Evolutionary conservation across 345 rosid genomes (phyloP).

Genomic region (Linum trigynum): DNA sequence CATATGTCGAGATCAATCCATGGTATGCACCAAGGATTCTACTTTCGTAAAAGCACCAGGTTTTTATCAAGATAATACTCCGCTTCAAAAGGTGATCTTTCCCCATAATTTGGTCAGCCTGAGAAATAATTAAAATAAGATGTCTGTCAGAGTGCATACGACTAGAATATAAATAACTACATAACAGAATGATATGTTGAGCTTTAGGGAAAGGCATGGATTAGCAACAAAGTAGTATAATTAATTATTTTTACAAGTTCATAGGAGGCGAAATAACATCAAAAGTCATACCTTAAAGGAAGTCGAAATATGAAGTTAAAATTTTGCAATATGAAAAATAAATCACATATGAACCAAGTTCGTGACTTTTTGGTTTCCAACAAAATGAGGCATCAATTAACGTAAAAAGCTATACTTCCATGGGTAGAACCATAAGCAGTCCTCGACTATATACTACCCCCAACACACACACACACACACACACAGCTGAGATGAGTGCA

Average conservation of each 20-base stretch:
- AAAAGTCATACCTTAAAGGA: neutral
- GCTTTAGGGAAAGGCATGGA: too few relatives aligned
- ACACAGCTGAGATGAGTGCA: neutral
- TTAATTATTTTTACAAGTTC: too few relatives aligned
- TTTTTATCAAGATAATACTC: slow-evolving; percentile 25
- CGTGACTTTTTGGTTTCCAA: neutral
- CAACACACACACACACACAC: neutral
- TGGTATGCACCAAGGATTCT: slow-evolving; percentile 31
- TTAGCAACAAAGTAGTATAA: too few relatives aligned
- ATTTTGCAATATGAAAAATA: too few relatives aligned
- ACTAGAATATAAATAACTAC: neutral
- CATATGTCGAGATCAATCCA: slow-evolving; percentile 30
- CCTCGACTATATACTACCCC: neutral
- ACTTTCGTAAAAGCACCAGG: slow-evolving; percentile 35
- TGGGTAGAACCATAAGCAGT: neutral
- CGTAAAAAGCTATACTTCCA: neutral
- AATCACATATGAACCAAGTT: neutral
- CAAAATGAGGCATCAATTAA: neutral
- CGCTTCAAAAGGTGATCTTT: slow-evolving; percentile 22
- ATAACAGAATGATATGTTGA: neutral
- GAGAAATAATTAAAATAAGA: slow-evolving; percentile 1
- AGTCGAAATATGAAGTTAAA: neutral
- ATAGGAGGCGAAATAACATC: neutral
- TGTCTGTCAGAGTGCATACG: neutral
- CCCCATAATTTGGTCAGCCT: slow-evolving; percentile 24